Conservation (phyloP, 441 rosid genomes). For the Erodium trifolium region DNA sequence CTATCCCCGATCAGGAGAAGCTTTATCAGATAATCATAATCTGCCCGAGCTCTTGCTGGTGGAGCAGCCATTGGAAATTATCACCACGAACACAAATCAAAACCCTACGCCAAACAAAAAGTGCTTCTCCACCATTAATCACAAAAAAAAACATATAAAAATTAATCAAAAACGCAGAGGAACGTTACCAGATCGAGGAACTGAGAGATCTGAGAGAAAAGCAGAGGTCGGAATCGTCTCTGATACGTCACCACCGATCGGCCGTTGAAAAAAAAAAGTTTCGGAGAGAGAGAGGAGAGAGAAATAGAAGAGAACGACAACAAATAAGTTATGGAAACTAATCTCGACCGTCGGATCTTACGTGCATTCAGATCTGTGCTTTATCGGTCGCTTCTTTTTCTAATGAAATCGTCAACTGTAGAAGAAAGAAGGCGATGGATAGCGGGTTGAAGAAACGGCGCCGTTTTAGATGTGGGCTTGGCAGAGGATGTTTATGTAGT, state of each 20-base stretch:
- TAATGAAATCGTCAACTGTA: too few species aligned
- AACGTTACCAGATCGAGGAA: slow-evolving; percentile 6
- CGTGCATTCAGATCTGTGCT: neutral
- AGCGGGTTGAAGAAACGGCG: too few species aligned
- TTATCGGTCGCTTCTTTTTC: neutral
- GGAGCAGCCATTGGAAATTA: slow-evolving; percentile 18
- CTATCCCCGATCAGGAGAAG: slow-evolving; percentile 26
- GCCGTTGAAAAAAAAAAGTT: slow-evolving; percentile 17
- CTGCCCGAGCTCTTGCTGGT: slow-evolving; percentile 27
- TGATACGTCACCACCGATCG: slow-evolving; percentile 14
- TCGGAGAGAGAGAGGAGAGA: neutral
- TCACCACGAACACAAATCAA: neutral
- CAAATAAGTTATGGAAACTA: neutral
- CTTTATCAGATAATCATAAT: slow-evolving; percentile 21
- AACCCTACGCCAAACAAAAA: slow-evolving; percentile 2
- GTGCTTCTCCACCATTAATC: neutral
- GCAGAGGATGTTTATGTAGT: too few species aligned
- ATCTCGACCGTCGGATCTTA: neutral
- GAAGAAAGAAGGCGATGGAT: too few species aligned
- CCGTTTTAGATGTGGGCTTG: too few species aligned
- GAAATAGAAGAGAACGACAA: neutral
- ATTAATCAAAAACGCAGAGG: neutral
- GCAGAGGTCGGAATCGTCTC: slow-evolving; percentile 4
- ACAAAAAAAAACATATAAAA: neutral
- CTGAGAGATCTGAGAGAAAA: slow-evolving; percentile 7